Conservation (phyloP, 257 asterid species). For the Forsythia suspensa region DNA sequence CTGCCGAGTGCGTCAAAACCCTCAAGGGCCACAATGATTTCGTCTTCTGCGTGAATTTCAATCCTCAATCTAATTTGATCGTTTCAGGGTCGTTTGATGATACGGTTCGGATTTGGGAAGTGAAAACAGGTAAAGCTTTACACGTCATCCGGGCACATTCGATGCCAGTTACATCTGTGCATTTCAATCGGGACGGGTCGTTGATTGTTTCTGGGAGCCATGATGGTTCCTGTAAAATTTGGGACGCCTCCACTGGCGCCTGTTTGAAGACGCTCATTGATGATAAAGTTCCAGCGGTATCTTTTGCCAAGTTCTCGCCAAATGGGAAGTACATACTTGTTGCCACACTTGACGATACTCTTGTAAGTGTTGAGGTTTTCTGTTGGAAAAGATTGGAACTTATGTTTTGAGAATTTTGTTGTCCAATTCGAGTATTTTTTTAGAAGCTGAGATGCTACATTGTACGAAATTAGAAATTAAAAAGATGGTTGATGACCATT, state of each 20-base stretch:
- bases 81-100: constrained; percentile 89
- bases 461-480: not conserved
- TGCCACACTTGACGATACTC: constrained; percentile 77
- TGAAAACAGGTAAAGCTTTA: constrained; percentile 61
- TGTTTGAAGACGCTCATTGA: constrained; percentile 73
- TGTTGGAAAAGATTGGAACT: not conserved
- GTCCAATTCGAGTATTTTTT: not conserved
- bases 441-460: not conserved
- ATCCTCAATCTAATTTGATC: constrained; percentile 66
- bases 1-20: constrained; percentile 67
- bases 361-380: constrained; percentile 47
- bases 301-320: constrained; percentile 83
- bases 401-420: not conserved
- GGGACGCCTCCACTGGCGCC: constrained; percentile 67
- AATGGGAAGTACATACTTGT: constrained; percentile 89
- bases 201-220: constrained; percentile 81
- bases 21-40: constrained; percentile 70
- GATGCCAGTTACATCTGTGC: constrained; percentile 81
- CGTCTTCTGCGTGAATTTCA: constrained; percentile 84
- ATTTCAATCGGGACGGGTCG: constrained; percentile 75
- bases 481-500: not conserved
- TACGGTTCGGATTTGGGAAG: constrained; percentile 90
- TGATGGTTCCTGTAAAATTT: constrained; percentile 93
- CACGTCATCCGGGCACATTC: constrained; percentile 71
- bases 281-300: constrained; percentile 66